These are phyloP conservation scores for Paecilomyces dactylethromorphus DNA, from an alignment of 2,329 filamentous ascomycete species.

Conservation along the genomic window DNA sequence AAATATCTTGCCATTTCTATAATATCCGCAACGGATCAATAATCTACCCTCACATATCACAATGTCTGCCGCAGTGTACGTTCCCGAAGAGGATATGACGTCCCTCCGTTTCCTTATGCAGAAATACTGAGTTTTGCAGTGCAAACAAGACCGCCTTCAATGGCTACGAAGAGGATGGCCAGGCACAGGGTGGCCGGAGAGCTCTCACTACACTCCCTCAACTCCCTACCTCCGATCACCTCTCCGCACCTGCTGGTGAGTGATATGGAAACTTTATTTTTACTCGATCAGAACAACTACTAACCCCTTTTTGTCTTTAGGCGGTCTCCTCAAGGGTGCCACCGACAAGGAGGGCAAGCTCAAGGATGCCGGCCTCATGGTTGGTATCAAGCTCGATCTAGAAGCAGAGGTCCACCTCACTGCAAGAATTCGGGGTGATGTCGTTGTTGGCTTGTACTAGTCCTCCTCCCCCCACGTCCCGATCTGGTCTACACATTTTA, in stretches of 20 bases:
- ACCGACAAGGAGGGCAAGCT: conserved; percentile 48
- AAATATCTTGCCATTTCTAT: neutral
- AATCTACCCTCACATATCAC: neutral
- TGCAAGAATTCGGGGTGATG: conserved; percentile 55
- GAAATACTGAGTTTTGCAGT: neutral
- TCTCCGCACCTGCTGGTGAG: conserved; percentile 32
- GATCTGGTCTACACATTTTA: no score
- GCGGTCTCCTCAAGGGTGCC: conserved; percentile 51
- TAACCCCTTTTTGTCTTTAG: conserved; percentile 20
- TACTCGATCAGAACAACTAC: neutral
- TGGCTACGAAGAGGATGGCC: conserved; percentile 15
- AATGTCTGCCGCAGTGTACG: neutral
- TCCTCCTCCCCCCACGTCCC: neutral
- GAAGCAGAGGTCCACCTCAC: conserved; percentile 59
- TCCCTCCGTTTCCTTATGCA: neutral
- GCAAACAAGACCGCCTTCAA: neutral
- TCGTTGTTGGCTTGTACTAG: conserved; percentile 53
- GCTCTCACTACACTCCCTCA: conserved; percentile 12
- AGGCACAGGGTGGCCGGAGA: conserved; percentile 35
- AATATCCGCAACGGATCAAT: neutral
- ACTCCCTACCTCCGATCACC: conserved; percentile 31
- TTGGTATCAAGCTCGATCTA: conserved; percentile 58
- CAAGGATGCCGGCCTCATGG: conserved; percentile 52
- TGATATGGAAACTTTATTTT: neutral
- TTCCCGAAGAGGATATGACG: neutral